Base-by-base conservation (phyloP, 768 basidiomycete species). In the Trametes meyenii region DNA sequence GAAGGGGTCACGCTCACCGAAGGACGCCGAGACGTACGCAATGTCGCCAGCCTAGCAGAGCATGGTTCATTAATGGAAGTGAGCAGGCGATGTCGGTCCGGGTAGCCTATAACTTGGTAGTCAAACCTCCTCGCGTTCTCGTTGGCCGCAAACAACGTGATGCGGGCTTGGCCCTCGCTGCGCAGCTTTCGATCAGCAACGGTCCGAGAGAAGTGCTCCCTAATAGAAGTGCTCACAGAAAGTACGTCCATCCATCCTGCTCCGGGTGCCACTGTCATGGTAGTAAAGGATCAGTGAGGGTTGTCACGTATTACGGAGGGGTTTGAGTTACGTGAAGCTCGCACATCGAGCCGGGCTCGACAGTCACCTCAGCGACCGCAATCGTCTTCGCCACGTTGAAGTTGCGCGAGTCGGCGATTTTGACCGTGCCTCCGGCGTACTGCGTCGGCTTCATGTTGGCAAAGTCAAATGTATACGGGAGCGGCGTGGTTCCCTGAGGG, bases 181-280 rank as follows among this genome's bases (percentile, higher is more conserved):
- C n/a, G 36, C 17, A 3, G 26, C 29, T 17, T n/a, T n/a, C 49
- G 55, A 61, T 38, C 50, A 60, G 29, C 55, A 46, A 64, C 24
- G 44, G 50, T 4, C 40, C 14, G 13, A 10, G 23, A 42, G 5
- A 42, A 8, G 7, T 35, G 35, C 38, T 23, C 21, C 14, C 17
- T 21, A 48, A 1, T 14, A 51, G 12, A 19, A 16, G 17, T 21
- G 52, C 60, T 29, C 39, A 68, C 63, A 73, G 51, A 61, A 56
- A 52, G 23, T 48, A 74, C 76, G 57, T 69, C 86, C 86, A 88
- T 72, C 87, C 86, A 60, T 86, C 84, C 66, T 85, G 76, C 12
- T 83, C 84, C 7, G 88, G 87, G 64, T 89, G 88, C 88, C 88
- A 89, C 86, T 87, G 54, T 2, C 6, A 5, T 51, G 52, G 63